Evolutionary conservation across 2,329 filamentous ascomycete genomes (phyloP).

Genomic region (Claviceps monticola): DNA sequence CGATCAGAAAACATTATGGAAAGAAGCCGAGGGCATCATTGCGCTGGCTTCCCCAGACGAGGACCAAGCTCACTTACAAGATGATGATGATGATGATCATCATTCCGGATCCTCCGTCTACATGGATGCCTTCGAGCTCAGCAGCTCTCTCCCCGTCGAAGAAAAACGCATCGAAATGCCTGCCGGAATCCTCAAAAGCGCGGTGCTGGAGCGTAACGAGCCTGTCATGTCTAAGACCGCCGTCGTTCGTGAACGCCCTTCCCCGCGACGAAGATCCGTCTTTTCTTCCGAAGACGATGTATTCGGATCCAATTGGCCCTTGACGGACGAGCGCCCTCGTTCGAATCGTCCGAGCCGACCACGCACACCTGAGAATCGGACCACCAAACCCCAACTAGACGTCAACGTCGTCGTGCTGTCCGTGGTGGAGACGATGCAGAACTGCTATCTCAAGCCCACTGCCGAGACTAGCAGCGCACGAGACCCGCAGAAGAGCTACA

Average conservation of each 20-base stretch:
- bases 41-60: conserved; percentile 61
- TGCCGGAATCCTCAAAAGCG: conserved; percentile 26
- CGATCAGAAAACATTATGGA: conserved; percentile 49
- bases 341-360: conserved; percentile 25
- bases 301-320: conserved; percentile 40
- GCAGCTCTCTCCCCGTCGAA: conserved; percentile 31
- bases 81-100: conserved; percentile 14
- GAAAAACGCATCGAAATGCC: conserved; percentile 22
- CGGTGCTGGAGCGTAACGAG: conserved; percentile 28
- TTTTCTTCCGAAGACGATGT: conserved; percentile 55
- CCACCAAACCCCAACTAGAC: conserved; percentile 18
- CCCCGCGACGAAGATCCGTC: conserved; percentile 43
- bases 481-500: conserved; percentile 14
- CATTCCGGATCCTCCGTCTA: conserved; percentile 25
- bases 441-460: conserved; percentile 26
- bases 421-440: conserved; percentile 51
- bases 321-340: conserved; percentile 23
- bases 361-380: conserved; percentile 26
- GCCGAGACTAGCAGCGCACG: conserved; percentile 22
- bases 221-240: conserved; percentile 33
- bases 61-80: conserved; percentile 25
- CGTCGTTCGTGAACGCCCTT: conserved; percentile 39
- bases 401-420: conserved; percentile 41
- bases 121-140: conserved; percentile 27
- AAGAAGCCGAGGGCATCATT: conserved; percentile 77